Evolutionary conservation across 2,329 filamentous ascomycete species (phyloP), one percentile per base, ranked within the genome.

Genomic region (Fusarium poae): DNA sequence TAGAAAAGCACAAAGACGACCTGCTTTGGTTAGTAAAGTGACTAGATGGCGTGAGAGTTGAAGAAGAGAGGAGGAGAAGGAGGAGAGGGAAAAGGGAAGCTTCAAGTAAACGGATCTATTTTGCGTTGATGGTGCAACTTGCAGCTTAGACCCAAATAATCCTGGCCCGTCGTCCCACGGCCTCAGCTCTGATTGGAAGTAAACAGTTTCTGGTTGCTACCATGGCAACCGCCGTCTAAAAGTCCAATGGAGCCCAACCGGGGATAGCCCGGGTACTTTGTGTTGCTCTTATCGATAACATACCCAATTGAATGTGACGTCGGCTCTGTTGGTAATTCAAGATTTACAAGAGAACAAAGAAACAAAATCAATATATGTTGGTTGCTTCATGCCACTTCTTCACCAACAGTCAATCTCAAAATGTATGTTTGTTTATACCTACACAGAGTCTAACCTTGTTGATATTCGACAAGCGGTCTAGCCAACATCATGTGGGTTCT

Each of bases 201-300:
- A 80, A 81, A 81, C 77, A 80, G 63, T 64, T 52, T 35, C 65
- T 48, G 53, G 62, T 25, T 30, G 78, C 69, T 80, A 78, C 76
- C 78, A 81, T 78, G 75, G 78, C 79, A 80, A 81, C 49, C 49
- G 45, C 16, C 27, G 27, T 27, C 27, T 27, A 27, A 27, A 27
- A 35, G 48, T 53, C 43, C 44, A 23, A 57, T 71, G 62, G 62
- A 44, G 21, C 65, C 45, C 25, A 53, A 52, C 74, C 70, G 74
- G 61, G 35, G 64, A 70, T 67, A 54, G 65, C 34, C 69, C 73
- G 71, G 52, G 7, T 18, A 43, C 27, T 21, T 35, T 5, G 32
- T 35, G 9, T 35, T 20, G 6, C 20, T 35, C 35, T 72, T 75
- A 75, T 75, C 73, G 73, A 75, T 75, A 72, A 59, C 43, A 12